phyloP scores from a whole-genome alignment of 208 protist genomes.

The Trypanosoma brucei region DNA sequence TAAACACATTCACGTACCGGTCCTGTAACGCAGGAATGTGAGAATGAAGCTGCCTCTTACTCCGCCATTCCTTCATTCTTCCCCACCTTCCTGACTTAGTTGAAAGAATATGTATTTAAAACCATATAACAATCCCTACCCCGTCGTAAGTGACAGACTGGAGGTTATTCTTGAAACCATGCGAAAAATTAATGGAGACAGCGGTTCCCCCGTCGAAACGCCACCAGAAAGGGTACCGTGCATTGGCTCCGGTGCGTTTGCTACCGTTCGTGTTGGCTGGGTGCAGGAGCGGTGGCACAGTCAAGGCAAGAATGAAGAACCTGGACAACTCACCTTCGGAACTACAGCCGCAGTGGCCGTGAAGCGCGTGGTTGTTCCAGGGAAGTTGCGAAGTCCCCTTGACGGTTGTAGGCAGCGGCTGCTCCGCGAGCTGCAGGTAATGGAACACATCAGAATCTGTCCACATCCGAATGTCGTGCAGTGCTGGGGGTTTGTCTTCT shows the following conservation, averaged over 20 bases:
- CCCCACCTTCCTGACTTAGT: neutral
- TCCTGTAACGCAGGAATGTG: neutral
- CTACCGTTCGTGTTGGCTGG: conserved; percentile 29
- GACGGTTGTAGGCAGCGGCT: conserved; percentile 7
- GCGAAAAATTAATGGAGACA: neutral
- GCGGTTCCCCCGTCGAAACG: neutral
- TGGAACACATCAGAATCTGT: conserved; percentile 23
- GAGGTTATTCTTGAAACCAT: neutral
- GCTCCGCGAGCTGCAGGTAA: conserved; percentile 25
- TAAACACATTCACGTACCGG: no score
- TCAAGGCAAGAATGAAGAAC: neutral
- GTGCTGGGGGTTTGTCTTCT: conserved; percentile 37
- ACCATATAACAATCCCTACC: neutral
- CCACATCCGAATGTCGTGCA: conserved; percentile 41
- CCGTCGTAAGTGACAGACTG: neutral
- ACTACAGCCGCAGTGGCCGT: conserved; percentile 24
- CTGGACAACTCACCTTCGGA: conserved; percentile 1
- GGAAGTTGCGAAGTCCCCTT: neutral
- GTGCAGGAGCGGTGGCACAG: conserved; percentile 17
- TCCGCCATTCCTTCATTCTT: neutral
- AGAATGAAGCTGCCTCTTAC: neutral
- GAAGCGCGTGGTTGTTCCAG: conserved; percentile 22
- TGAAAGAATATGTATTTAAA: neutral
- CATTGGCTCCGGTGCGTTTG: conserved; percentile 26
- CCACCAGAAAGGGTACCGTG: neutral